phyloP scores from a whole-genome alignment of 768 basidiomycete genomes.

The Psilocybe cyanescens region DNA sequence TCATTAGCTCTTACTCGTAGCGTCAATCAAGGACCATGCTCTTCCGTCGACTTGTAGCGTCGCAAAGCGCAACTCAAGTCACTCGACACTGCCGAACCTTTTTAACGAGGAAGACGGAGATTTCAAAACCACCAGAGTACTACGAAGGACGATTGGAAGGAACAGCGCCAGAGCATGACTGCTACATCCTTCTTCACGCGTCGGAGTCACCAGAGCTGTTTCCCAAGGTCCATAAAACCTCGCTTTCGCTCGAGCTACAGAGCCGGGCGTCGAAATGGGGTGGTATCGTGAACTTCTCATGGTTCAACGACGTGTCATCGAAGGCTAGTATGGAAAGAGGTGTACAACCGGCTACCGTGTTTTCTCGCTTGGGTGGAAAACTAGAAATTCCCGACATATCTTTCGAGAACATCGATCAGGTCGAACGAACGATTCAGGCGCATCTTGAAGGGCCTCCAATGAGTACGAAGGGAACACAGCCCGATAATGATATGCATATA shows the following conservation, averaged over 20 bases:
- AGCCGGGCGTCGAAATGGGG: conserved; percentile 48
- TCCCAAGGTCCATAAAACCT: conserved; percentile 49
- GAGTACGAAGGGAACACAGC: background rate
- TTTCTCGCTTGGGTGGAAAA: conserved; percentile 48
- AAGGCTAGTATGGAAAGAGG: background rate
- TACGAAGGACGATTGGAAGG: conserved; percentile 42
- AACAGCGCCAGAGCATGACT: conserved; percentile 53
- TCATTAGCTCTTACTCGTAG: background rate
- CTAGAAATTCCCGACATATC: conserved; percentile 54
- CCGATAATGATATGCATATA: conserved; percentile 37
- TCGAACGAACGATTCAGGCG: conserved; percentile 39
- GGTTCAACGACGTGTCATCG: conserved; percentile 31
- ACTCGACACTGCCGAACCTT: background rate
- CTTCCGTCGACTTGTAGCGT: background rate
- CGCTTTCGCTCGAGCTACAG: conserved; percentile 54
- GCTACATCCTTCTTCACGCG: conserved; percentile 61
- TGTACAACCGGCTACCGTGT: conserved; percentile 48
- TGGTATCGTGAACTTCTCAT: conserved; percentile 67
- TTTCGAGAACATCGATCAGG: conserved; percentile 52
- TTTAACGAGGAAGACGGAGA: background rate
- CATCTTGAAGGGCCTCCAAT: conserved; percentile 25
- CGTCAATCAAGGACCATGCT: background rate
- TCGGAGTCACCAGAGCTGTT: conserved; percentile 50
- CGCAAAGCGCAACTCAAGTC: background rate
- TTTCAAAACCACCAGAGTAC: conserved; percentile 16